Evolutionary conservation across 2,329 filamentous ascomycete genomes (phyloP).

Genomic region (Acrocalymma vagum): DNA sequence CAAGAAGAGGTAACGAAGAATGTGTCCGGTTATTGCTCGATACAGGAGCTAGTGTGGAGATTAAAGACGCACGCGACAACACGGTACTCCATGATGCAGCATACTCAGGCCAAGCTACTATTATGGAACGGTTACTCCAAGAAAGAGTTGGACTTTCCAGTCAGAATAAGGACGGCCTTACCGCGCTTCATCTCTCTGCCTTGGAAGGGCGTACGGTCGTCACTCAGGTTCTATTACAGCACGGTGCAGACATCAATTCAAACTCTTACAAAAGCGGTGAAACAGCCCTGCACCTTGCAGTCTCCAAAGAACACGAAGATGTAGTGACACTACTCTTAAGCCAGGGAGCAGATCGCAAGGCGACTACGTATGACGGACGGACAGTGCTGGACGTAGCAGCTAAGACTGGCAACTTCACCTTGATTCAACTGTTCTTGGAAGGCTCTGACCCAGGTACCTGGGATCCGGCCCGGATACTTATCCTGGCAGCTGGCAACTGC

Average conservation of each 20-base stretch:
- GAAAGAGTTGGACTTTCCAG: background rate
- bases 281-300: no score
- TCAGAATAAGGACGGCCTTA: conserved; percentile 5
- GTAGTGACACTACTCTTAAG: no score
- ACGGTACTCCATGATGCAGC: conserved; percentile 11
- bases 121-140: conserved; percentile 4
- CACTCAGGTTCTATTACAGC: conserved; percentile 6
- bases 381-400: no score
- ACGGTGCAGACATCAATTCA: conserved; percentile 65
- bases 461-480: no score
- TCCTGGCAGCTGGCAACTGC: no score
- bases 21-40: conserved; percentile 13
- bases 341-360: no score
- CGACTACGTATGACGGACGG: no score
- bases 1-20: conserved; percentile 9
- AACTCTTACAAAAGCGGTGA: no score
- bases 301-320: no score
- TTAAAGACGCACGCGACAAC: conserved; percentile 10
- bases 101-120: conserved; percentile 1
- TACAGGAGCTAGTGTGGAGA: conserved; percentile 1
- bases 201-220: conserved; percentile 2
- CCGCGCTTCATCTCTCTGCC: conserved; percentile 11
- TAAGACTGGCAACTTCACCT: no score
- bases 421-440: no score
- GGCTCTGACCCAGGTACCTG: no score